These are phyloP conservation scores for Mytilinidion resinicola DNA, from an alignment of 495 filamentous ascomycete genomes.

Conservation along the genomic window DNA sequence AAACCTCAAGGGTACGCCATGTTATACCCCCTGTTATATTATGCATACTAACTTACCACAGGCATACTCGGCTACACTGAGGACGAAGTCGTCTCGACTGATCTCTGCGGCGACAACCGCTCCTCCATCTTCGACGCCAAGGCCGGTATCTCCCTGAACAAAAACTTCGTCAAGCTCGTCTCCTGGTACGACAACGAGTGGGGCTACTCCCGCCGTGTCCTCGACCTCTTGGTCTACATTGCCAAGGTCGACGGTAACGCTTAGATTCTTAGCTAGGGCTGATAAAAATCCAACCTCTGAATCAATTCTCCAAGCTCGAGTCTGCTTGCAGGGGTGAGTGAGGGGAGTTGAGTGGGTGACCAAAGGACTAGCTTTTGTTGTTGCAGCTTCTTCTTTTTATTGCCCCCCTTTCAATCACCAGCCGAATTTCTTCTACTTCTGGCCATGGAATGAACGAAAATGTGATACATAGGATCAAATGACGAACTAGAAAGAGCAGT, in stretches of 20 bases:
- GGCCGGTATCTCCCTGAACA: slow-evolving; percentile 96
- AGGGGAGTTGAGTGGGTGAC: too few species aligned
- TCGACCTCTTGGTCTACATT: slow-evolving; percentile 91
- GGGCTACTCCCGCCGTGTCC: slow-evolving; percentile 98
- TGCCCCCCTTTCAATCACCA: too few species aligned
- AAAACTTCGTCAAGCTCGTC: slow-evolving; percentile 97
- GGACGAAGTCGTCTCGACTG: slow-evolving; percentile 91
- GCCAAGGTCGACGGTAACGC: slow-evolving; percentile 69
- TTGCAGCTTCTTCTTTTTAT: too few species aligned
- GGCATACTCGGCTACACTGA: slow-evolving; percentile 92
- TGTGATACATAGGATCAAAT: too few species aligned
- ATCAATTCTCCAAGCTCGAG: too few species aligned
- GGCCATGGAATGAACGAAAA: too few species aligned
- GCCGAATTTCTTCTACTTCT: too few species aligned
- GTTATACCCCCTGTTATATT: background rate
- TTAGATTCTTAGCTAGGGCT: slow-evolving; percentile 12
- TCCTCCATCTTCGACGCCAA: slow-evolving; percentile 99
- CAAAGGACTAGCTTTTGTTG: too few species aligned
- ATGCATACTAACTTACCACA: slow-evolving; percentile 39
- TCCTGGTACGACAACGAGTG: slow-evolving; percentile 97
- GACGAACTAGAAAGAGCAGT: too few species aligned
- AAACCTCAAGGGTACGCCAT: slow-evolving; percentile 68
- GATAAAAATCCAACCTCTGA: too few species aligned
- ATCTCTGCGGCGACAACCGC: slow-evolving; percentile 83
- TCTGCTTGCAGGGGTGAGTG: too few species aligned